phyloP scores from a whole-genome alignment of 371 early-diverging fungal species.

The Apophysomyces sp. region DNA sequence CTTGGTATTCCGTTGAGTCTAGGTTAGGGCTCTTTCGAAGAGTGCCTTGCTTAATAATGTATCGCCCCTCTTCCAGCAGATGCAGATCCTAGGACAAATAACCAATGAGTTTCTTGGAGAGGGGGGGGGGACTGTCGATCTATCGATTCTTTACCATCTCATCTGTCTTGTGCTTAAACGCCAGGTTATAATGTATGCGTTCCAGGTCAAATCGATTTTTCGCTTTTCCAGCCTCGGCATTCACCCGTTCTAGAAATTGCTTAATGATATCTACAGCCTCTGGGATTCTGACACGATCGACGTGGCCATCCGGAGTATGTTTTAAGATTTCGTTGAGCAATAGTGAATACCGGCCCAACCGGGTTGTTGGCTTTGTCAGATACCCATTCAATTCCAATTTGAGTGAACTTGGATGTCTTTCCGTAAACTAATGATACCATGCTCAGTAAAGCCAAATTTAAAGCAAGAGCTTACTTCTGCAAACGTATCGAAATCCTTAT shows the following conservation, averaged over 20 bases:
- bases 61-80: slow-evolving; percentile 25
- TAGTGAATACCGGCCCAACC: slow-evolving; percentile 87
- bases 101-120: not conserved
- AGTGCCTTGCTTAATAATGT: slow-evolving; percentile 37
- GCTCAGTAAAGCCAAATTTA: not conserved
- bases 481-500: slow-evolving; percentile 36
- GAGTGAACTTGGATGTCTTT: slow-evolving; percentile 50
- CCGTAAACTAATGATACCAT: slow-evolving; percentile 18
- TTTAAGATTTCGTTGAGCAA: slow-evolving; percentile 89
- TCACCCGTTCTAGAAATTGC: slow-evolving; percentile 62
- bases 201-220: slow-evolving; percentile 43
- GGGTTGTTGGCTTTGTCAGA: slow-evolving; percentile 80
- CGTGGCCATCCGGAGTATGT: slow-evolving; percentile 75
- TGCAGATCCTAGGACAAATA: slow-evolving; percentile 30
- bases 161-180: slow-evolving; percentile 44
- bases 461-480: slow-evolving; percentile 42
- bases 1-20: slow-evolving; percentile 64
- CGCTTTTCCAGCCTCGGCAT: slow-evolving; percentile 35
- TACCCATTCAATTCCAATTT: slow-evolving; percentile 83
- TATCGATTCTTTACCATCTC: slow-evolving; percentile 24
- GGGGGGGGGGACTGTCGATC: too few relatives aligned
- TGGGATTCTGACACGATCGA: slow-evolving; percentile 71
- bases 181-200: slow-evolving; percentile 39
- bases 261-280: slow-evolving; percentile 77
- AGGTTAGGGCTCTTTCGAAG: slow-evolving; percentile 48